Base-by-base conservation (phyloP, 1,139 yeast species). In the Candida dubliniensis region DNA sequence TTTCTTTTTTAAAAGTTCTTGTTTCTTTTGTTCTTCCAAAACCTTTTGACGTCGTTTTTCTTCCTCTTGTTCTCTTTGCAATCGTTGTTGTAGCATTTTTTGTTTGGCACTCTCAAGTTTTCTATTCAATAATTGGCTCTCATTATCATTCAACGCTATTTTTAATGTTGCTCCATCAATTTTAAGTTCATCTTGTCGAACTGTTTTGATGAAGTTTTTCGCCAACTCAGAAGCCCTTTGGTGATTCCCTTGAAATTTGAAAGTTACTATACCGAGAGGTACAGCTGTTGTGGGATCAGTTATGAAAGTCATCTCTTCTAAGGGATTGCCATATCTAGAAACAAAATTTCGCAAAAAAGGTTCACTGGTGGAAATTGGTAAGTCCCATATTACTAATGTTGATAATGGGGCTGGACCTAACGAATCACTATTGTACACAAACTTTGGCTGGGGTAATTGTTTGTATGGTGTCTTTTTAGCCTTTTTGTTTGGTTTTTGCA, bases 231-330 rank as follows among this genome's bases (percentile, higher is more conserved):
- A 80, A 0, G 93, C 79, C 45, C 69, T 67, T 40, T 79, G 84
- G 2, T 71, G 56, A 15, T 71, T 68, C 2, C 91, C 91, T 45
- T 75, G 81, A 63, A 79, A 90, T 45, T 76, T 71, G 44, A 89
- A 71, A 15, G 81, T 69, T 37, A 86, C 87, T 30, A 89, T 69
- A 3, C 96, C 95, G 41, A 90, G 64, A 0, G 96, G 93, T 18
- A 85, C 87, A 2, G 91, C 96, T 42, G 87, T 82, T 14, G 74
- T 71, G 1, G 95, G 89, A 57, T 91, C 95, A 49, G 77, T 79
- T 15, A 84, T 69, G 47, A 82, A 74, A 49, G 79, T 80, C 44
- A 87, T 68, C 35, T 79, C 81, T 48, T 63, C 66, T 33, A 72
- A 66, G 3, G 74, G 58, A 43, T 76, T 77, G 2, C 96, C 96